Percentiles rank a stretch among this genome's conserved stretches.
These are phyloP conservation scores for Rhodotorula sp. DNA, from an alignment of 1,284 basidiomycete species.

Conservation along the genomic window DNA sequence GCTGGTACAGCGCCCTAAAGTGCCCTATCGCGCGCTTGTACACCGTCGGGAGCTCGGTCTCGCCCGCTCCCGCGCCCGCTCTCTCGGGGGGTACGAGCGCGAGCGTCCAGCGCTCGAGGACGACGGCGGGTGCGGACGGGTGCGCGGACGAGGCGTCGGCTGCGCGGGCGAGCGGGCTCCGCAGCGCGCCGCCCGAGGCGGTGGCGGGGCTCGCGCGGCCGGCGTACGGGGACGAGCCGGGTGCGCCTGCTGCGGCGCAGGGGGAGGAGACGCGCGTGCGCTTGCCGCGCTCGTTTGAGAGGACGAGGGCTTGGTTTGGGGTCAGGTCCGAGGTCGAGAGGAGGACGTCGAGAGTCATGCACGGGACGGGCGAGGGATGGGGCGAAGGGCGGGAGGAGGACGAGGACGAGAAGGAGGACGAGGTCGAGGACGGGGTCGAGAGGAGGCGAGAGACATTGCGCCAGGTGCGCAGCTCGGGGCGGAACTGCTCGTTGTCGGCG, in stretches of 20 bases:
- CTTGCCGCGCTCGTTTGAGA: conserved; percentile 39
- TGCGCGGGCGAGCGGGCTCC: neutral
- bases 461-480: conserved; percentile 50
- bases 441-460: conserved; percentile 45
- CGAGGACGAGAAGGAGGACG: conserved; percentile 24
- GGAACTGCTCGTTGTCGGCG: conserved; percentile 49
- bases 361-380: conserved; percentile 20
- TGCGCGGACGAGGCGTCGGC: neutral
- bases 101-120: conserved; percentile 45
- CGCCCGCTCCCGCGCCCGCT: neutral
- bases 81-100: neutral
- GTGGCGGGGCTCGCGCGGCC: neutral
- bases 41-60: conserved; percentile 47
- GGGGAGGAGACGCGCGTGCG: conserved; percentile 36
- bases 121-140: conserved; percentile 9
- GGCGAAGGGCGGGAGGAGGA: conserved; percentile 5
- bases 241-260: too few relatives aligned
- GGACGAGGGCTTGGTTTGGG: conserved; percentile 46
- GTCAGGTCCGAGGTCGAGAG: conserved; percentile 47
- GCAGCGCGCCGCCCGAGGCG: neutral
- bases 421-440: neutral
- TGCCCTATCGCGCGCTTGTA: conserved; percentile 51
- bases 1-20: conserved; percentile 48
- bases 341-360: conserved; percentile 49
- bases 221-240: neutral